These are phyloP conservation scores for Penicillium sp. DNA, from an alignment of 2,329 filamentous ascomycete genomes.

Conservation along the genomic window DNA sequence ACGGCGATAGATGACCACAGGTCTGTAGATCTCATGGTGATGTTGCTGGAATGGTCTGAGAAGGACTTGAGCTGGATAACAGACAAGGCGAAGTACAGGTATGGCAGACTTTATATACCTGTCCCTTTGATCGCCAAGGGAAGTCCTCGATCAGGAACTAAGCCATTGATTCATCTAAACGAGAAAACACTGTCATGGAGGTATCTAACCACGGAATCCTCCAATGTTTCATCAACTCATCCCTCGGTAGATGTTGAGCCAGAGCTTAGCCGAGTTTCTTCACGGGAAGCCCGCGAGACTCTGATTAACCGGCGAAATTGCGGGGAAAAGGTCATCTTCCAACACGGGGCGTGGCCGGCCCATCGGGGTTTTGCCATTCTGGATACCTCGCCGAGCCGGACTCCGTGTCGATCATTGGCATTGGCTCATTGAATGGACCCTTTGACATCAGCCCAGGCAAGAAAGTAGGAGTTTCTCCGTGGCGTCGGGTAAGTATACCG, in stretches of 20 bases:
- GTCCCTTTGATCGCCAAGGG: not conserved
- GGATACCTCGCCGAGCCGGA: not conserved
- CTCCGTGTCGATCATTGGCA: not conserved
- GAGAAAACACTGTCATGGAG: not conserved
- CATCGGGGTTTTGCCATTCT: constrained; percentile 11
- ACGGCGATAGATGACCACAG: constrained; percentile 4
- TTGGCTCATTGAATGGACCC: not conserved
- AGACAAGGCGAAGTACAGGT: not conserved
- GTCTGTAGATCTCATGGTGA: constrained; percentile 8
- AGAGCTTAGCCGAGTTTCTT: constrained; percentile 1
- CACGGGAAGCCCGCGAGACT: not conserved
- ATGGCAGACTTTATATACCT: not conserved
- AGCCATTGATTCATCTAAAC: constrained; percentile 8
- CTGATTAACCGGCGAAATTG: constrained; percentile 5
- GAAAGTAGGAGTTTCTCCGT: not conserved
- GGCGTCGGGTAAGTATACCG: not conserved
- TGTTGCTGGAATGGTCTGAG: not conserved
- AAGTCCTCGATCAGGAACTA: not conserved
- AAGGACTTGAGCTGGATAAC: not conserved
- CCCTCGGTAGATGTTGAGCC: not conserved
- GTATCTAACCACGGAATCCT: not conserved
- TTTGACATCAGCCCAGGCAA: not conserved
- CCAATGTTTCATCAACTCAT: constrained; percentile 6
- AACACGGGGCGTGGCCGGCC: not conserved
- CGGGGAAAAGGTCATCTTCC: constrained; percentile 1